Percentiles rank a stretch among this genome's conserved stretches.
phyloP scores from a whole-genome alignment of 2,329 filamentous ascomycete species.

The Fusarium pininemorale region DNA sequence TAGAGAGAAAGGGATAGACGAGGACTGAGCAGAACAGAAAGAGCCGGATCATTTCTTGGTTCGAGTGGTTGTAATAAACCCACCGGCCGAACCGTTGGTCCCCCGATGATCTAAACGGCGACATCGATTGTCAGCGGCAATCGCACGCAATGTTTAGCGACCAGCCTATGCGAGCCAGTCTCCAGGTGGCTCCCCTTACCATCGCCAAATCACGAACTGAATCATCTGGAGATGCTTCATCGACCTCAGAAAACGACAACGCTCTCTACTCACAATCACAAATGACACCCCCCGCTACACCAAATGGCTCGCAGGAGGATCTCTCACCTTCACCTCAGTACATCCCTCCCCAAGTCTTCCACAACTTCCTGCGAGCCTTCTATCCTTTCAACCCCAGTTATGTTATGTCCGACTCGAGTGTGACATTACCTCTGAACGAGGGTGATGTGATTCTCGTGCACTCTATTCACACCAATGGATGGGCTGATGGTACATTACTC shows the following conservation, averaged over 20 bases:
- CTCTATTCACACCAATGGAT: conserved; percentile 97
- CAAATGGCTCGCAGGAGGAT: conserved; percentile 72
- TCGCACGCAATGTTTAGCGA: conserved; percentile 52
- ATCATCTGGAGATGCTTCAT: conserved; percentile 44
- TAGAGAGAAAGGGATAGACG: conserved; percentile 3
- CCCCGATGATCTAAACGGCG: conserved; percentile 45
- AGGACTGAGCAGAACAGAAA: conserved; percentile 1
- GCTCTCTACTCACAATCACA: conserved; percentile 63
- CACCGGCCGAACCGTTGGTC: conserved; percentile 28
- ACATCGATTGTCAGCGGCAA: conserved; percentile 40
- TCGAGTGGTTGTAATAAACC: conserved; percentile 34
- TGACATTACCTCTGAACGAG: conserved; percentile 87
- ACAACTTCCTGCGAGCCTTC: conserved; percentile 94
- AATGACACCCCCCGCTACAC: conserved; percentile 81
- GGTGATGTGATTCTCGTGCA: conserved; percentile 95
- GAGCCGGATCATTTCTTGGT: conserved; percentile 24
- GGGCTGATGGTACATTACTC: conserved; percentile 94
- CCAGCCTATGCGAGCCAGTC: conserved; percentile 63
- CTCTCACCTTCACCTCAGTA: conserved; percentile 50
- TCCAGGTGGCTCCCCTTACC: conserved; percentile 68
- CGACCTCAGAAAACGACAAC: conserved; percentile 45
- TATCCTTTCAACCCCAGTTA: conserved; percentile 88
- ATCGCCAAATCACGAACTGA: conserved; percentile 56
- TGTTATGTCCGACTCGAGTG: conserved; percentile 81
- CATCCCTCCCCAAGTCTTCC: conserved; percentile 73